Evolutionary conservation across 768 basidiomycete species (phyloP).

Genomic region (Xerocomus potaroensis): DNA sequence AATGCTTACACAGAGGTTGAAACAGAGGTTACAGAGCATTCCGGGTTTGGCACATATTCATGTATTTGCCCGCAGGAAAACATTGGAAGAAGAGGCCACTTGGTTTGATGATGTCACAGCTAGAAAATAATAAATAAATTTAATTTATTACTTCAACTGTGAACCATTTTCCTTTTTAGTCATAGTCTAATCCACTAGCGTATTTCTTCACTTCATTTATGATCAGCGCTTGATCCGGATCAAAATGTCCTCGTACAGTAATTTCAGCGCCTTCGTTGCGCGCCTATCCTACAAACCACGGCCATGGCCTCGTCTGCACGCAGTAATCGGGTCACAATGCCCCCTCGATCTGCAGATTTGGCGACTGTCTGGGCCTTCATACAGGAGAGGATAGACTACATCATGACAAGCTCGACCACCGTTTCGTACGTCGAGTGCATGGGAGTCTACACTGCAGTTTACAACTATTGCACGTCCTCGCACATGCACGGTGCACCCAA

Average conservation of each 20-base stretch:
- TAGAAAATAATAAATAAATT: no score
- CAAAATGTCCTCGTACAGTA: no score
- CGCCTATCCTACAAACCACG: no score
- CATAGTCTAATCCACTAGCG: no score
- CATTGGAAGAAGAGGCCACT: conserved; percentile 15
- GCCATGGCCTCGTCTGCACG: conserved; percentile 31
- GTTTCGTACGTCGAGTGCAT: conserved; percentile 89
- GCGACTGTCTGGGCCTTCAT: conserved; percentile 86
- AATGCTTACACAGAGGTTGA: not conserved
- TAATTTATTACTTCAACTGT: no score
- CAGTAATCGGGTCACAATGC: conserved; percentile 47
- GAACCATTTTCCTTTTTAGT: no score
- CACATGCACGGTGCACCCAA: conserved; percentile 59
- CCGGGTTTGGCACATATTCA: conserved; percentile 82
- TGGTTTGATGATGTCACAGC: conserved; percentile 9
- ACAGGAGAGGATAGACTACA: conserved; percentile 83
- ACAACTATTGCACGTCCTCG: conserved; percentile 96
- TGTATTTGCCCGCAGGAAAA: conserved; percentile 69
- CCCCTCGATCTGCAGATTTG: conserved; percentile 64
- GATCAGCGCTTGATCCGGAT: no score
- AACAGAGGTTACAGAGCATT: conserved; percentile 76
- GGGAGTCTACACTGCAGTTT: conserved; percentile 86
- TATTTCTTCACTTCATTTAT: no score
- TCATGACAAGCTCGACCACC: conserved; percentile 88
- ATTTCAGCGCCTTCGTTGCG: no score